Evolutionary conservation across 2,329 filamentous ascomycete genomes (phyloP), one percentile per base, ranked within the genome.

Genomic region (Paramyrothecium roridum): DNA sequence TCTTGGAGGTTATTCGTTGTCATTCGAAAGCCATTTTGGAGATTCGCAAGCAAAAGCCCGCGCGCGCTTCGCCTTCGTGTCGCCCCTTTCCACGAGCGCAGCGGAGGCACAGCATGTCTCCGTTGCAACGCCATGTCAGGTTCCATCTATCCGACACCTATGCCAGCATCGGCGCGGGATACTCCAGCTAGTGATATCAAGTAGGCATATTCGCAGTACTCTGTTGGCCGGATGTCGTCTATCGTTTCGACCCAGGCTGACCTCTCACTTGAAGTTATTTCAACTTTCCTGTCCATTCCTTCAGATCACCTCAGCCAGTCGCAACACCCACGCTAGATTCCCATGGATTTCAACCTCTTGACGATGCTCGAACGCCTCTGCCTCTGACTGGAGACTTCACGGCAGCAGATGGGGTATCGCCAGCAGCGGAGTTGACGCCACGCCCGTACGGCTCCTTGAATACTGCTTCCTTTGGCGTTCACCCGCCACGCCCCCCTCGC

Each of bases 401-500:
- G 3, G 20, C 22, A 16, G 20, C 37, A 43, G 37, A 43, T 19
- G 37, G 37, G 13, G n/a, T n/a, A 11, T 50, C 48, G 48, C 48
- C 48, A 3, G n/a, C 30, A 10, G 7, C 8, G 23, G 48, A 50
- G 17, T 19, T 50, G 48, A 50, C 23, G 13, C 48, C 23, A 13
- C 48, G 22, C 21, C 21, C 48, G 20, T 48, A 48, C 46, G 46
- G 16, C 21, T 46, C 46, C 11, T 30, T 30, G 26, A 48, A 49
- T 12, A 45, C 54, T 17, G 57, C 61, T 17, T 53, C 57, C 52
- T 71, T 67, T 19, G 67, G 65, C 17, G 65, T 80, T 26, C 81
- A 85, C 54, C 82, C 82, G 3, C 83, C 82, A 22, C 77, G 83
- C 2, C 76, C 79, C n/a, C 70, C 83, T 53, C 78, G 70, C 50